A percentile compares a stretch with the other conserved stretches of the same genome.
These are phyloP conservation scores for Acidomyces sp. DNA, from an alignment of 495 filamentous ascomycete species.

Conservation along the genomic window DNA sequence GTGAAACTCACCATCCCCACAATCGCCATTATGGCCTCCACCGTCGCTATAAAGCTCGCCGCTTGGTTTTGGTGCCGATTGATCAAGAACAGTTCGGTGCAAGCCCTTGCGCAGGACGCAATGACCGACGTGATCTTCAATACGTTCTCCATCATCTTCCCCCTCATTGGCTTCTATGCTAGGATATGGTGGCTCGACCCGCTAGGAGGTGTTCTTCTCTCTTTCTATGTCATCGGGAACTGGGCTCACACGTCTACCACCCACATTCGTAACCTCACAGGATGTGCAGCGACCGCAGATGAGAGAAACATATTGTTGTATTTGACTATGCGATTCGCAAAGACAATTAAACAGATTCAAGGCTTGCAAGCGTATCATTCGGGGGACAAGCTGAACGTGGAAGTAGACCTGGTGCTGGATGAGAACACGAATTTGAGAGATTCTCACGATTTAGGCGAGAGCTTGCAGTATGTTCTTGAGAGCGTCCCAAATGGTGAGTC, in stretches of 20 bases:
- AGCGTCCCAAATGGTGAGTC: constrained; percentile 50
- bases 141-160: constrained; percentile 74
- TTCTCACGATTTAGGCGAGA: constrained; percentile 81
- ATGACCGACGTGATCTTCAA: constrained; percentile 81
- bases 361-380: constrained; percentile 78
- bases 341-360: constrained; percentile 76
- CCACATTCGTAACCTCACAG: constrained; percentile 74
- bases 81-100: constrained; percentile 78
- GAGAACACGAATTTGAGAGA: constrained; percentile 65
- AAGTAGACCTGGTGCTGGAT: constrained; percentile 71
- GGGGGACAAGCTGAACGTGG: constrained; percentile 81
- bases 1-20: constrained; percentile 63
- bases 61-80: constrained; percentile 87
- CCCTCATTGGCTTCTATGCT: constrained; percentile 68
- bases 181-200: constrained; percentile 76
- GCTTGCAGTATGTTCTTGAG: constrained; percentile 79
- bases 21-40: constrained; percentile 67
- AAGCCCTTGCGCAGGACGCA: constrained; percentile 59
- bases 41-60: constrained; percentile 66
- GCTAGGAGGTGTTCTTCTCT: constrained; percentile 69
- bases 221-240: constrained; percentile 69
- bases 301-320: constrained; percentile 81
- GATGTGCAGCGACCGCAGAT: constrained; percentile 63
- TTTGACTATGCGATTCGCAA: constrained; percentile 87
- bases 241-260: constrained; percentile 64